Evolutionary conservation across 495 filamentous ascomycete species (phyloP).

Genomic region (Copromyces sp.): DNA sequence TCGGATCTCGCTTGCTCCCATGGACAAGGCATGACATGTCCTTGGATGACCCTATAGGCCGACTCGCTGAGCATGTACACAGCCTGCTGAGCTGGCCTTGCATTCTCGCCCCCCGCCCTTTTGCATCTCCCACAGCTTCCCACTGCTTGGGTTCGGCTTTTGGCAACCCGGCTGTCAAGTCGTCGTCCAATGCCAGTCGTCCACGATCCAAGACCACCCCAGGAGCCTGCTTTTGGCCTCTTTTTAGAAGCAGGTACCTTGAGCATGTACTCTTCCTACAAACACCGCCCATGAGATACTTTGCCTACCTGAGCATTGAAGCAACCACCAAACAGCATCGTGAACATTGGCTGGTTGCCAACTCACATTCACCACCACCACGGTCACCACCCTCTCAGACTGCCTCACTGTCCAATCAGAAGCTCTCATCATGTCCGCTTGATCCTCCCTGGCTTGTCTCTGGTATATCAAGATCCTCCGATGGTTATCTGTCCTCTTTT

Average conservation of each 20-base stretch:
- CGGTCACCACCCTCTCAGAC: neutral
- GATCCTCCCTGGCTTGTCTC: neutral
- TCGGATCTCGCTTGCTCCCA: neutral
- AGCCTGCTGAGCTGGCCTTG: constrained; percentile 28
- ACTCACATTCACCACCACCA: constrained; percentile 9
- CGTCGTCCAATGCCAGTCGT: constrained; percentile 19
- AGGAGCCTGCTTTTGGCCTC: neutral
- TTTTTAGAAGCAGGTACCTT: neutral
- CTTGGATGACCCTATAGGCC: neutral
- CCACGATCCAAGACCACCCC: constrained; percentile 23
- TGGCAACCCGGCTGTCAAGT: constrained; percentile 7
- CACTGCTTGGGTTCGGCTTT: constrained; percentile 11
- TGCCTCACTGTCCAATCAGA: neutral
- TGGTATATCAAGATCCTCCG: neutral
- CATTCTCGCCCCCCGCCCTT: constrained; percentile 22
- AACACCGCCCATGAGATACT: neutral
- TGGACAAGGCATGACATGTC: neutral
- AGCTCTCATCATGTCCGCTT: neutral
- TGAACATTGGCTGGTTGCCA: constrained; percentile 18
- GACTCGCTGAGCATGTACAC: neutral
- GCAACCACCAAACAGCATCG: constrained; percentile 12
- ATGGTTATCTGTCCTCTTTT: neutral
- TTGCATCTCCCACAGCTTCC: neutral
- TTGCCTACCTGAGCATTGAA: neutral
- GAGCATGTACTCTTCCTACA: neutral